These are phyloP conservation scores for Leccinum griseonigrum DNA, from an alignment of 1,284 basidiomycete genomes.

Conservation along the genomic window DNA sequence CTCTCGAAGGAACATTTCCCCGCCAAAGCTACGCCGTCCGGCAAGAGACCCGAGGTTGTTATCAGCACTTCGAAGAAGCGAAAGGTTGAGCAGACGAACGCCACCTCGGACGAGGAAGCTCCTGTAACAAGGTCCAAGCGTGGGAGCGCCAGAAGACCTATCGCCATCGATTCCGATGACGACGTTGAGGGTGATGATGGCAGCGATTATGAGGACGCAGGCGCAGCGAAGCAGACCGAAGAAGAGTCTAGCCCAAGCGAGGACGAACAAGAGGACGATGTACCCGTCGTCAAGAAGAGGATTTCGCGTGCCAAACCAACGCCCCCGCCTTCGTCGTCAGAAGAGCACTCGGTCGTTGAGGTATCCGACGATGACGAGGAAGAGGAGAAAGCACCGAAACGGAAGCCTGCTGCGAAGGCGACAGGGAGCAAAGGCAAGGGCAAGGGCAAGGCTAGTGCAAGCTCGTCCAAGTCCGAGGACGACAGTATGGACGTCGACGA, in stretches of 20 bases:
- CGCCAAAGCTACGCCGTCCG: constrained; percentile 38
- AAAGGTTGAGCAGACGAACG: constrained; percentile 21
- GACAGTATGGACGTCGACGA: constrained; percentile 60
- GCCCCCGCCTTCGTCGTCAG: constrained; percentile 31
- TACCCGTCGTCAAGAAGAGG: constrained; percentile 23
- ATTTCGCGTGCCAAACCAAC: constrained; percentile 24
- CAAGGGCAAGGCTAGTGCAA: constrained; percentile 26
- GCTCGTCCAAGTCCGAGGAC: constrained; percentile 29
- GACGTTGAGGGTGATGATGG: constrained; percentile 22
- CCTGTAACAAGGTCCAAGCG: constrained; percentile 35
- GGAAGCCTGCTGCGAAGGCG: constrained; percentile 31
- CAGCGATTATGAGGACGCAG: constrained; percentile 25
- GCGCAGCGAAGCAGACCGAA: constrained; percentile 13
- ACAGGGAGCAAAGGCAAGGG: constrained; percentile 18
- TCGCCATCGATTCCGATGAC: constrained; percentile 48
- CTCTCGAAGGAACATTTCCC: constrained; percentile 19
- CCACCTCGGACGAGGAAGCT: constrained; percentile 36
- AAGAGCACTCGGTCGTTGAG: constrained; percentile 21
- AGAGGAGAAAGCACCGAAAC: constrained; percentile 27
- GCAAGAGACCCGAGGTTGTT: constrained; percentile 52
- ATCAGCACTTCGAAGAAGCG: constrained; percentile 32
- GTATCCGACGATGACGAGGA: constrained; percentile 36
- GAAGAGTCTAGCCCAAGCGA: constrained; percentile 23
- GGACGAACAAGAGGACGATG: constrained; percentile 21
- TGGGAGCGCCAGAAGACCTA: constrained; percentile 35